phyloP scores from a whole-genome alignment of 1,284 basidiomycete species.

The Sanghuangporus baumii region DNA sequence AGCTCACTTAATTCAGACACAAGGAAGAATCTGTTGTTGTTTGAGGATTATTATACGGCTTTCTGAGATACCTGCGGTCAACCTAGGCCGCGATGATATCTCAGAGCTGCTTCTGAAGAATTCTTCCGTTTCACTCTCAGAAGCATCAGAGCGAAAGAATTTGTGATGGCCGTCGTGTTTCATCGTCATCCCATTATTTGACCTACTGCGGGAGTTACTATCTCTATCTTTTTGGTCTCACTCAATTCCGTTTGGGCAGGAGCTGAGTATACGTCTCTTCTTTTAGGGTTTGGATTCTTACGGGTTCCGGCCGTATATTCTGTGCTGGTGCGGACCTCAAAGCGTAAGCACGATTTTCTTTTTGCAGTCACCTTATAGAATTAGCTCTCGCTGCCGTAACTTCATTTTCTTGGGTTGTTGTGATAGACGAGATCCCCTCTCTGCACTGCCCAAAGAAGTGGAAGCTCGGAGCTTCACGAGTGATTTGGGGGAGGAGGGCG shows the following conservation, averaged over 20 bases:
- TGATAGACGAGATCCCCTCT: neutral
- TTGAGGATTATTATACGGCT: neutral
- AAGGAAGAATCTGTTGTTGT: neutral
- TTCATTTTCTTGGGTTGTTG: neutral
- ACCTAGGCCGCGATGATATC: neutral
- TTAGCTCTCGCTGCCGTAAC: neutral
- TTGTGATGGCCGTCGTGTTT: neutral
- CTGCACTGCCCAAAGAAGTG: neutral
- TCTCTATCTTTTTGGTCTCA: neutral
- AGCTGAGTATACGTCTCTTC: neutral
- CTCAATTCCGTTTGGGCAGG: neutral
- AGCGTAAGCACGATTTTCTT: conserved; percentile 38
- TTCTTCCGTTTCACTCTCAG: neutral
- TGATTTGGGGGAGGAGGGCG: neutral
- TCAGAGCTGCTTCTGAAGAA: neutral
- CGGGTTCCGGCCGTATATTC: conserved; percentile 72
- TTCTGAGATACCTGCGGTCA: neutral
- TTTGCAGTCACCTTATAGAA: neutral
- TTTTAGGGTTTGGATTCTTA: conserved; percentile 68
- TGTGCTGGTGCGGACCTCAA: conserved; percentile 80
- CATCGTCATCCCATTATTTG: neutral
- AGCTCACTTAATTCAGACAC: neutral
- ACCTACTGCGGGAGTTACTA: neutral
- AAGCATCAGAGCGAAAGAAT: neutral
- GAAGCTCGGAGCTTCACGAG: neutral